Evolutionary conservation across 2,329 filamentous ascomycete genomes (phyloP).

Genomic region (Trichoderma gracile): DNA sequence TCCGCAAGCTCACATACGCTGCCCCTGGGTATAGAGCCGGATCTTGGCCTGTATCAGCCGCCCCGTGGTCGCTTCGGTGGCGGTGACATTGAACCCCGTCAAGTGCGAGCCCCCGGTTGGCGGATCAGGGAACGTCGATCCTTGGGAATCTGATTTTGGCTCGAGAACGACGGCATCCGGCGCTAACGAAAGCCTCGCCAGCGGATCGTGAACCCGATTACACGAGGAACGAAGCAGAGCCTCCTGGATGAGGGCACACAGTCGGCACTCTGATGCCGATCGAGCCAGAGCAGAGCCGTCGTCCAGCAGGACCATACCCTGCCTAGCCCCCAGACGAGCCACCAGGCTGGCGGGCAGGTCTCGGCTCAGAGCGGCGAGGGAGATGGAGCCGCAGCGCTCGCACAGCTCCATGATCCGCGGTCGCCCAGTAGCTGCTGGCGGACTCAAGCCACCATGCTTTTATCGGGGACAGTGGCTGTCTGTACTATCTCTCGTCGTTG

Average conservation of each 20-base stretch:
- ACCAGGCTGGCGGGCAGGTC: constrained; percentile 5
- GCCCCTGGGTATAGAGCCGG: constrained; percentile 18
- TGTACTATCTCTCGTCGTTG: not conserved
- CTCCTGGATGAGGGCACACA: constrained; percentile 20
- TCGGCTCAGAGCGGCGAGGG: constrained; percentile 9
- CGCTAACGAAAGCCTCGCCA: not conserved
- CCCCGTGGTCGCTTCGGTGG: constrained; percentile 1
- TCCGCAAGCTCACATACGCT: constrained; percentile 8
- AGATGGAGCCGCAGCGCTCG: constrained; percentile 13
- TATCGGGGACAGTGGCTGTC: constrained; percentile 3
- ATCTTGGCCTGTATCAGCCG: constrained; percentile 18
- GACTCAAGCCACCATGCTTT: constrained; percentile 19
- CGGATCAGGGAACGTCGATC: constrained; percentile 23
- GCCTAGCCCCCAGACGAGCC: not conserved
- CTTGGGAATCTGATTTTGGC: constrained; percentile 21
- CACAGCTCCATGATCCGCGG: constrained; percentile 19
- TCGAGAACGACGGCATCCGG: constrained; percentile 13
- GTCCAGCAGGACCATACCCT: constrained; percentile 23
- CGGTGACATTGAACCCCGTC: constrained; percentile 23
- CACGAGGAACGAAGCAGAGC: not conserved
- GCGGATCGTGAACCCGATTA: not conserved
- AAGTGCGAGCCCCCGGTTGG: constrained; percentile 18
- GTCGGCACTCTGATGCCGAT: constrained; percentile 18
- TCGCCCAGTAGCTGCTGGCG: not conserved
- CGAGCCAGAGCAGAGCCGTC: constrained; percentile 17